Percentiles rank a stretch among this genome's conserved stretches.
Conservation (phyloP, 1,139 yeast species). For the Debaryomycetaceae sp. region DNA sequence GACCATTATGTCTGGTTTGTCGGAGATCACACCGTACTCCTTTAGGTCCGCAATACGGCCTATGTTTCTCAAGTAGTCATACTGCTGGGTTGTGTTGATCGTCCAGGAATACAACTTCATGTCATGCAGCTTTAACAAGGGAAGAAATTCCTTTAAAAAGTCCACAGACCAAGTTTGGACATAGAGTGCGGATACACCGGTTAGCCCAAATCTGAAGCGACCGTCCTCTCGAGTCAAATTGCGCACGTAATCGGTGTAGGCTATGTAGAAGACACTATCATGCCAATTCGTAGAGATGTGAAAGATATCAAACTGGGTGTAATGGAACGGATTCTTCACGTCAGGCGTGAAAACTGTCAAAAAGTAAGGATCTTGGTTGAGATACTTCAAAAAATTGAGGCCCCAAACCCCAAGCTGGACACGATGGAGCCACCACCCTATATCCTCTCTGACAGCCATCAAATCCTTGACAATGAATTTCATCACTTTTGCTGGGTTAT, state of each 20-base stretch:
- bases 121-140: conserved; percentile 36
- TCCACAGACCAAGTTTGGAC: conserved; percentile 38
- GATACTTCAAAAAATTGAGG: conserved; percentile 55
- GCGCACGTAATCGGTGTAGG: conserved; percentile 36
- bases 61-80: conserved; percentile 36
- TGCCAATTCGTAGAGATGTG: conserved; percentile 37
- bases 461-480: conserved; percentile 51
- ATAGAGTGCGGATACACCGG: conserved; percentile 40
- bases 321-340: conserved; percentile 15
- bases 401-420: conserved; percentile 84
- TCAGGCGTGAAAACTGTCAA: conserved; percentile 20
- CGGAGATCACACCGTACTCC: conserved; percentile 58
- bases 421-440: conserved; percentile 62
- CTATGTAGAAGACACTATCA: conserved; percentile 30
- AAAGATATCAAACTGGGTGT: conserved; percentile 30
- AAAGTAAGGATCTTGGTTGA: conserved; percentile 39
- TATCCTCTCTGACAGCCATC: conserved; percentile 43
- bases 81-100: conserved; percentile 53
- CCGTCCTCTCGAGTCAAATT: conserved; percentile 16
- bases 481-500: conserved; percentile 59
- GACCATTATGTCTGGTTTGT: conserved; percentile 48
- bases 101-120: conserved; percentile 79
- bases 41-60: conserved; percentile 22
- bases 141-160: conserved; percentile 35
- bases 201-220: conserved; percentile 21